Evolutionary conservation across 768 basidiomycete species (phyloP).

Genomic region (Paxillus involutus): DNA sequence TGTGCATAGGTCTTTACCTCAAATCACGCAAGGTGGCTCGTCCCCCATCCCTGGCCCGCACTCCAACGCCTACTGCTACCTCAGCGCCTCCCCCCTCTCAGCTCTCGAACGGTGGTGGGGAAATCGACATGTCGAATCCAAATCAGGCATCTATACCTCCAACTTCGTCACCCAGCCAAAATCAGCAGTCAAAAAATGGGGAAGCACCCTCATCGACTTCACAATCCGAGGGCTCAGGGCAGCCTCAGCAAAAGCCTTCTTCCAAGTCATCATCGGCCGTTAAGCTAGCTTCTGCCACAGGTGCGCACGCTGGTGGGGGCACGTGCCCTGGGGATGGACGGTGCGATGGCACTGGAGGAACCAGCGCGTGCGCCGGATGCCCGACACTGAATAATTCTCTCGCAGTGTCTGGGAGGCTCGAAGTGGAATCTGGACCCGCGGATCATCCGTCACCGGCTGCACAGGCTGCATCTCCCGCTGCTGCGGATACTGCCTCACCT

Average conservation of each 20-base stretch:
- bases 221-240: constrained; percentile 25
- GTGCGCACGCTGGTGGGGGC: constrained; percentile 42
- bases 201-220: constrained; percentile 26
- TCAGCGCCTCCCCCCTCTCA: constrained; percentile 31
- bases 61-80: constrained; percentile 34
- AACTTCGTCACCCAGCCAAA: constrained; percentile 25
- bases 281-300: constrained; percentile 28
- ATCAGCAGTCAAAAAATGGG: constrained; percentile 32
- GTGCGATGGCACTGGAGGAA: constrained; percentile 96
- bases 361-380: constrained; percentile 90
- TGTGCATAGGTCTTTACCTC: constrained; percentile 73
- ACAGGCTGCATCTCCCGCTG: constrained; percentile 28
- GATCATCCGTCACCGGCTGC: constrained; percentile 19
- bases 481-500: constrained; percentile 33
- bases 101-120: constrained; percentile 33
- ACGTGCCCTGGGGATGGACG: constrained; percentile 99
- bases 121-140: constrained; percentile 36
- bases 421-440: constrained; percentile 33
- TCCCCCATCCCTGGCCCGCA: constrained; percentile 55
- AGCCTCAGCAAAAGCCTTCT: constrained; percentile 25
- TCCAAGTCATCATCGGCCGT: constrained; percentile 26
- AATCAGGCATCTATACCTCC: constrained; percentile 35
- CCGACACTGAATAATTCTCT: constrained; percentile 93
- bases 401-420: constrained; percentile 42
- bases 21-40: constrained; percentile 79